Conservation (phyloP, 2,329 filamentous ascomycete genomes). For the Ceratocystis variospora region DNA sequence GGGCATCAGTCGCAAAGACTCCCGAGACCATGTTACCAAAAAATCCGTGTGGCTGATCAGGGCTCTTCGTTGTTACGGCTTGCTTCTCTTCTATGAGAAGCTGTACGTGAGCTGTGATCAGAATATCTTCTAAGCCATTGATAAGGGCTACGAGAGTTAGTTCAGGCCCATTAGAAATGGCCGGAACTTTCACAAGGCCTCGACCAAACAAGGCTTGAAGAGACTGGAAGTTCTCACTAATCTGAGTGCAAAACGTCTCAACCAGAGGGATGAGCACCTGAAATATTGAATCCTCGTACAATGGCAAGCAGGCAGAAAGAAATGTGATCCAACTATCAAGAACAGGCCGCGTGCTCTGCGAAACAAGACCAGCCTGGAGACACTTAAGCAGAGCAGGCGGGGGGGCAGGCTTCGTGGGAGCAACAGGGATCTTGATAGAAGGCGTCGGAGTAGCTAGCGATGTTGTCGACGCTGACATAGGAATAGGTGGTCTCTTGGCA, state of each 20-base stretch:
- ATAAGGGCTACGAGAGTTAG: conserved; percentile 69
- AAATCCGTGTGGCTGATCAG: conserved; percentile 72
- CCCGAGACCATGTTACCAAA: conserved; percentile 92
- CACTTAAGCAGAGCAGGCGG: conserved; percentile 66
- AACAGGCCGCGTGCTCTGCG: conserved; percentile 56
- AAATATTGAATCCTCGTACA: conserved; percentile 76
- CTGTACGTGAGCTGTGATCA: conserved; percentile 75
- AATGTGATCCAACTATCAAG: conserved; percentile 88
- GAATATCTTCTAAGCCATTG: conserved; percentile 82
- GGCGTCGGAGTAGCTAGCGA: background rate
- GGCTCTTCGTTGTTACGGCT: conserved; percentile 55
- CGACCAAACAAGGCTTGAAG: conserved; percentile 49
- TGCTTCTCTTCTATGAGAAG: conserved; percentile 63
- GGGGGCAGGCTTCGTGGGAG: conserved; percentile 34
- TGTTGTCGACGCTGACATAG: background rate
- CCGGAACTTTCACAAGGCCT: conserved; percentile 23
- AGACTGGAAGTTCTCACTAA: conserved; percentile 56
- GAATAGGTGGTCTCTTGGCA: background rate
- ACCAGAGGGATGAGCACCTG: conserved; percentile 82
- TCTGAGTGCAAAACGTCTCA: conserved; percentile 72
- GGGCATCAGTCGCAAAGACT: conserved; percentile 67
- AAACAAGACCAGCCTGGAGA: conserved; percentile 67
- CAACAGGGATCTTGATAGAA: background rate
- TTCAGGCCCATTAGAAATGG: conserved; percentile 36
- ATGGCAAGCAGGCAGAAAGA: conserved; percentile 65